These are phyloP conservation scores for Thalassiosira profunda DNA, from an alignment of 108 stramenopile genomes.

Conservation along the genomic window DNA sequence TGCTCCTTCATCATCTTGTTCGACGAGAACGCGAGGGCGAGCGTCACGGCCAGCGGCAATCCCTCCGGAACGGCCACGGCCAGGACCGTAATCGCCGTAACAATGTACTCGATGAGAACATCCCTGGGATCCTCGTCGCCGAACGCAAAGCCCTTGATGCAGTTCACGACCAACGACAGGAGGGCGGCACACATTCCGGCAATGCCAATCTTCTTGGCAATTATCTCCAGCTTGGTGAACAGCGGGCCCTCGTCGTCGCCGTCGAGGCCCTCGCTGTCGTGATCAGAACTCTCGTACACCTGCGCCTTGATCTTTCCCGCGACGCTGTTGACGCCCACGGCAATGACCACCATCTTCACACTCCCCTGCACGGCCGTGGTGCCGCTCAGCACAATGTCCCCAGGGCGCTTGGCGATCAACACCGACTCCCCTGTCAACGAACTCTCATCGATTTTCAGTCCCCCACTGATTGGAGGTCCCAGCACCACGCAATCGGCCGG, in stretches of 20 bases:
- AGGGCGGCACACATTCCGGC: slow-evolving; percentile 75
- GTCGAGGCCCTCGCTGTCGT: slow-evolving; percentile 66
- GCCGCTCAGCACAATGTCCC: slow-evolving; percentile 73
- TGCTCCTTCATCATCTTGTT: slow-evolving; percentile 95
- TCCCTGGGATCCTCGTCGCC: slow-evolving; percentile 30
- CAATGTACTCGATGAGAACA: slow-evolving; percentile 73
- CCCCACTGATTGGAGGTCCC: slow-evolving; percentile 72
- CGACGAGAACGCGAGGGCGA: slow-evolving; percentile 93
- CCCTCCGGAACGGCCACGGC: slow-evolving; percentile 99
- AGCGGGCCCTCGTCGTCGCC: slow-evolving; percentile 81
- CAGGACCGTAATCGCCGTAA: slow-evolving; percentile 88
- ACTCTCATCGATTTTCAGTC: slow-evolving; percentile 93
- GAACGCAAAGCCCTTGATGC: slow-evolving; percentile 80
- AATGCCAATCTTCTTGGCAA: slow-evolving; percentile 91
- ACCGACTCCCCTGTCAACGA: slow-evolving; percentile 96
- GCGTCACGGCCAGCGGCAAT: slow-evolving; percentile 96
- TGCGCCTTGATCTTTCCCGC: slow-evolving; percentile 89
- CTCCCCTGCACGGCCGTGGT: slow-evolving; percentile 77
- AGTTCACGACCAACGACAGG: slow-evolving; percentile 79
- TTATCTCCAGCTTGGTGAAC: slow-evolving; percentile 83
- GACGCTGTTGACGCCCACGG: slow-evolving; percentile 88
- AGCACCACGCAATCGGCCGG: slow-evolving; percentile 96
- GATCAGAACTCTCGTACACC: slow-evolving; percentile 79
- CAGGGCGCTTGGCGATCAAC: slow-evolving; percentile 83
- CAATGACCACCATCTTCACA: slow-evolving; percentile 91